Percentiles rank a stretch among this genome's conserved stretches.
Evolutionary conservation across 805 yeast genomes (phyloP).

Genomic region (Candida nitratophila): DNA sequence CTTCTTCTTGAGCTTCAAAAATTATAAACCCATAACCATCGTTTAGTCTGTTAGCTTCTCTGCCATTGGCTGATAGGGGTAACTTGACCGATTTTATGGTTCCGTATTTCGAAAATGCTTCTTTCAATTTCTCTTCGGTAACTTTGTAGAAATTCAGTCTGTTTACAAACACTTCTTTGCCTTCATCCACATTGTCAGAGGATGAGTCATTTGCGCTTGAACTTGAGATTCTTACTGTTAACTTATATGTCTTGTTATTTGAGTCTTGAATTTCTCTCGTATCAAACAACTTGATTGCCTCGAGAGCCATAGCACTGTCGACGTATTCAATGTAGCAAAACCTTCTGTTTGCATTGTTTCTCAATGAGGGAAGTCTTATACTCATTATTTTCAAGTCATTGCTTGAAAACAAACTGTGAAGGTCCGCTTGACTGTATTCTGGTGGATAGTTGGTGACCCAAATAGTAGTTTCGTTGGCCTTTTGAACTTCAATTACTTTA

Average conservation of each 20-base stretch:
- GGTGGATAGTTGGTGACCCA: conserved; percentile 78
- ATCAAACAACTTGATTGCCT: conserved; percentile 36
- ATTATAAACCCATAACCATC: conserved; percentile 66
- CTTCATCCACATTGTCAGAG: conserved; percentile 36
- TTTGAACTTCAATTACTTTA: conserved; percentile 35
- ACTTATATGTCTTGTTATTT: conserved; percentile 21
- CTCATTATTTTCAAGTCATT: conserved; percentile 29
- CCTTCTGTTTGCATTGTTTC: conserved; percentile 46
- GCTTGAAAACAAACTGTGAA: conserved; percentile 33
- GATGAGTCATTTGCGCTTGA: conserved; percentile 36
- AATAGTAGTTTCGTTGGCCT: conserved; percentile 43
- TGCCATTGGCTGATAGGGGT: conserved; percentile 28
- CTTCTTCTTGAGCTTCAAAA: conserved; percentile 35
- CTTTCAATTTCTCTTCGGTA: conserved; percentile 29
- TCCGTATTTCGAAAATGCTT: conserved; percentile 44
- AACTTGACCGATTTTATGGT: conserved; percentile 42
- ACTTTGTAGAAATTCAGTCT: conserved; percentile 42
- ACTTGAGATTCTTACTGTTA: conserved; percentile 58
- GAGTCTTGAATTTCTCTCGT: conserved; percentile 27
- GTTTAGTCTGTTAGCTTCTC: conserved; percentile 28
- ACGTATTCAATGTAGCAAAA: conserved; percentile 67
- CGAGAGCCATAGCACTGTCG: conserved; percentile 33
- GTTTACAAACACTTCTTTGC: conserved; percentile 50
- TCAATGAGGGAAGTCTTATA: conserved; percentile 59
- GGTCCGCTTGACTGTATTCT: conserved; percentile 28